These are phyloP conservation scores for Silene conica DNA, from an alignment of 148 eudicot genomes.

Conservation along the genomic window DNA sequence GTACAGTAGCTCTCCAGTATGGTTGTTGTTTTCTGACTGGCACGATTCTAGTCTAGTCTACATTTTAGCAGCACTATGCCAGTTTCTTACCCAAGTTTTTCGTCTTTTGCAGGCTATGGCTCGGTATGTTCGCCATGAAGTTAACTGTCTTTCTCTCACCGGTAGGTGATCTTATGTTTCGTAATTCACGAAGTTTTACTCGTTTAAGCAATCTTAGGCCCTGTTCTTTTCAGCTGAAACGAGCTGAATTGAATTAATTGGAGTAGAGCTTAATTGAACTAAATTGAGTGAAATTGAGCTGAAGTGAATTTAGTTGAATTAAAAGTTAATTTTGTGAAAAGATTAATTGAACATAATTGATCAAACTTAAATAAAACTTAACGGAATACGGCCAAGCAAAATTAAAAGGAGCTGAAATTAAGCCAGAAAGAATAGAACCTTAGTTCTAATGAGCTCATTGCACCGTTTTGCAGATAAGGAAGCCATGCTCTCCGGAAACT, in stretches of 20 bases:
- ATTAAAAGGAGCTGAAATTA: no score
- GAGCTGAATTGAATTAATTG: no score
- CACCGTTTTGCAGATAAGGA: constrained; percentile 30
- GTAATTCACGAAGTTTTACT: neutral
- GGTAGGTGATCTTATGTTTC: constrained; percentile 34
- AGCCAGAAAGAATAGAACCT: no score
- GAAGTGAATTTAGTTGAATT: no score
- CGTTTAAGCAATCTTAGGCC: neutral
- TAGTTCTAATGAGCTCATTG: neutral
- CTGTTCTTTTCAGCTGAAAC: no score
- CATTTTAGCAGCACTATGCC: neutral
- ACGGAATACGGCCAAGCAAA: no score
- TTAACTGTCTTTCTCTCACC: constrained; percentile 66
- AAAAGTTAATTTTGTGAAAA: no score
- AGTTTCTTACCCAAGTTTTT: constrained; percentile 3
- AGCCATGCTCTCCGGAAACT: constrained; percentile 46
- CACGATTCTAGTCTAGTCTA: neutral
- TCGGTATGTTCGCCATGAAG: constrained; percentile 81
- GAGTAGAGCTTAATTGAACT: no score
- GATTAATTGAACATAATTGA: no score
- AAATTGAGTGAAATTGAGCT: no score
- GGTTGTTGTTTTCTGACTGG: neutral
- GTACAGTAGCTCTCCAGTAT: neutral
- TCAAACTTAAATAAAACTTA: no score
- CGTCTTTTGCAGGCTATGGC: constrained; percentile 63